Base-by-base conservation (phyloP, 2,329 filamentous ascomycete species). In the Fonsecaea monophora region DNA sequence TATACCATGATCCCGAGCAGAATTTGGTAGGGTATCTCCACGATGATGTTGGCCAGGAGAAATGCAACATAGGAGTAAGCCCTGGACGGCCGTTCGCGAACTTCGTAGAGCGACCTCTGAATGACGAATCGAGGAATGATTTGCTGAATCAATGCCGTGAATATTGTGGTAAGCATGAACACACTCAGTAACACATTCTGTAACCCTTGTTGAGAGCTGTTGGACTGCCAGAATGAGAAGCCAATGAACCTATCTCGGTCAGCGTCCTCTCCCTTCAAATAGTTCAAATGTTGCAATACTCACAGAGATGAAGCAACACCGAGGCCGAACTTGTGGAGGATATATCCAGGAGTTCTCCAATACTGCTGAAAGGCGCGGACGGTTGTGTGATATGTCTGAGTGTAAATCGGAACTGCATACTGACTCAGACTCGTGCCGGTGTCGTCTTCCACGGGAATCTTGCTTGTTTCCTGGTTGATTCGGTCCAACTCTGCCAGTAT, bases 351-450 rank as follows among this genome's bases (percentile, higher is more conserved):
- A 60, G 89, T 87, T 35, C 91, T 90, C 92, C 93, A 96, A 84
- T 95, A 95, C 77, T 96, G 92, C 75, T 94, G 87, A 82, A 95
- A 95, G 25, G 94, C 90, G 74, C 93, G 91, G 71, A 85, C 76
- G 13, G 87, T 84, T 64, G 92, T 90, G 74, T 89, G 83, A 64
- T 79, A 81, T 53, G 94, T 80, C 77, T 97, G 93, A 5, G 82
- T 75, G 45, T 71, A 74, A 75, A 95, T 92, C 0, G 90, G 86
- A 4, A 91, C 90, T 5, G 92, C 92, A 66, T 95, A 96, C 74
- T 95, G 91, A 91, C 45, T 4, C 21, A 9, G 45, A 21, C 15
- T 50, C 9, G 75, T 79, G 45, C 82, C 81, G 71, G 84, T 83
- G 25, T 12, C 25, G 18, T 50, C 45, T 10, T 73, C 96, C 94